Base-by-base conservation (phyloP, 2,329 filamentous ascomycete genomes). In the Pseudohalonectria lignicola region DNA sequence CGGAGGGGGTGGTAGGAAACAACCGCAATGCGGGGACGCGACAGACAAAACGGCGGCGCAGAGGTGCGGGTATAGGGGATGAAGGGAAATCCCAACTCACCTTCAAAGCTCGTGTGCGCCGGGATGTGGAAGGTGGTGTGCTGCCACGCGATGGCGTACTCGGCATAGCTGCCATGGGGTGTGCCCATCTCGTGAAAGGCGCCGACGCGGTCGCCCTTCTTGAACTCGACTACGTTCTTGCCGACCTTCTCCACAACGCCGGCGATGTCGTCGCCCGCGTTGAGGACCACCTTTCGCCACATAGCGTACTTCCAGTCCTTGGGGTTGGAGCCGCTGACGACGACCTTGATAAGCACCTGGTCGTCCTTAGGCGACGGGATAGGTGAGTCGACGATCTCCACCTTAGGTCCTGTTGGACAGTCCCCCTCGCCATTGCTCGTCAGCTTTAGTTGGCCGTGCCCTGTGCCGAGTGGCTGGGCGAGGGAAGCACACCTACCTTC, bases 61-160 rank as follows among this genome's bases (percentile, higher is more conserved):
- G n/a, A n/a, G n/a, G n/a, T n/a, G n/a, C n/a, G n/a, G n/a, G n/a
- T n/a, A n/a, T n/a, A n/a, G n/a, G n/a, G n/a, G n/a, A n/a, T n/a
- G n/a, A n/a, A n/a, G n/a, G n/a, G n/a, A n/a, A n/a, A n/a, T n/a
- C n/a, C n/a, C 16, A 13, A 29, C 35, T 28, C 6, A 37, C 35
- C 35, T 53, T 77, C 69, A 37, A 72, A 76, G 16, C 59, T 62
- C 3, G 62, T 61, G 15, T 60, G 53, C 23, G 57, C 43, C 0
- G 73, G 69, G 15, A 76, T 56, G 45, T 67, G 68, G 48, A 78
- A 76, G 0, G 74, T 76, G 0, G 73, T 73, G 46, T 71, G 61
- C 25, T 65, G 62, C 54, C 62, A 68, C 0, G 68, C 66, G 10
- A 79, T 54, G 3, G 74, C 70, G 45, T 79, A 81, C 48, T 80